Conservation (phyloP, 2,329 filamentous ascomycete species). For the Chrysoporthe cubensis region DNA sequence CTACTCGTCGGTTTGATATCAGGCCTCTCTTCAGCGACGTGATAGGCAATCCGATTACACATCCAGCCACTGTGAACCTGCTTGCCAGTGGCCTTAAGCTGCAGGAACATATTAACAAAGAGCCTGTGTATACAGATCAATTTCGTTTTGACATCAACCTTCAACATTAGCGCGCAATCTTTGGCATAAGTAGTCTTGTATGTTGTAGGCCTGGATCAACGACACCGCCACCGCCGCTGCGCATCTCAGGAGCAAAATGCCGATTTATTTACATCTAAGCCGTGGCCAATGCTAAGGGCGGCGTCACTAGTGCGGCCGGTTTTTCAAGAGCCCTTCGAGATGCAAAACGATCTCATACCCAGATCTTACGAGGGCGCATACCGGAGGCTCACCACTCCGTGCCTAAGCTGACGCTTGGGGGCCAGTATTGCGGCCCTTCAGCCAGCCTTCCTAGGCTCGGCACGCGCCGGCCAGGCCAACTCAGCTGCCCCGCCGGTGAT, state of each 20-base stretch:
- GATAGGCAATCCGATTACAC: slow-evolving; percentile 60
- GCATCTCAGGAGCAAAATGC: slow-evolving; percentile 8
- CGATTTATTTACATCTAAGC: background rate
- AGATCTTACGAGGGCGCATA: background rate
- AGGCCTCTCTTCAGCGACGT: slow-evolving; percentile 61
- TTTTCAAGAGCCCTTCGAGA: slow-evolving; percentile 25
- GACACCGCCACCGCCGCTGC: slow-evolving; percentile 11
- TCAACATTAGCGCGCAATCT: slow-evolving; percentile 38
- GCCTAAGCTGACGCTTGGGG: slow-evolving; percentile 8
- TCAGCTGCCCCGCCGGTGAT: slow-evolving; percentile 33
- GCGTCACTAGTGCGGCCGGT: slow-evolving; percentile 24
- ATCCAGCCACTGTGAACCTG: slow-evolving; percentile 49
- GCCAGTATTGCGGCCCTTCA: slow-evolving; percentile 18
- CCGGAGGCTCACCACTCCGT: background rate
- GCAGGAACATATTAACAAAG: slow-evolving; percentile 66
- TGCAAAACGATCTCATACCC: slow-evolving; percentile 23
- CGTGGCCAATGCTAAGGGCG: slow-evolving; percentile 37
- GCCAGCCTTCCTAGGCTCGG: slow-evolving; percentile 17
- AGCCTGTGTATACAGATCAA: slow-evolving; percentile 60
- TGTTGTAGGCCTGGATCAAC: slow-evolving; percentile 2
- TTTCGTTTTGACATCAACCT: slow-evolving; percentile 28
- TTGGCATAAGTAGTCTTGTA: slow-evolving; percentile 6
- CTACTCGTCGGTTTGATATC: slow-evolving; percentile 55
- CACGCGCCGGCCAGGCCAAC: slow-evolving; percentile 9
- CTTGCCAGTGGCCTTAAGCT: slow-evolving; percentile 53